Base-by-base conservation (phyloP, 495 filamentous ascomycete genomes). In the Aspergillus sclerotioniger region DNA sequence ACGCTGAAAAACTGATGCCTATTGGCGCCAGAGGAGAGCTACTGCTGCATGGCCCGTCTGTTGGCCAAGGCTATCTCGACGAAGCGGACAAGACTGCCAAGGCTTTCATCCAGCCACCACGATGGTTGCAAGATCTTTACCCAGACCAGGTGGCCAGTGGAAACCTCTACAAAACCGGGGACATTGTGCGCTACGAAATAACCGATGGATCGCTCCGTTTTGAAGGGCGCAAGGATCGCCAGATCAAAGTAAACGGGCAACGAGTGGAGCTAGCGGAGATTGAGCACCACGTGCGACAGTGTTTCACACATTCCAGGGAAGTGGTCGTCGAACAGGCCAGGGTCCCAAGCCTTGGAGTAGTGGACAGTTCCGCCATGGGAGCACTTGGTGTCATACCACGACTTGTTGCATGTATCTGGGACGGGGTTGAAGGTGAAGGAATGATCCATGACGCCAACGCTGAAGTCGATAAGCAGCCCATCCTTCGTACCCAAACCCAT, bases 91-190 rank as follows among this genome's bases (percentile, higher is more conserved):
- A 21, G 29, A 52, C 50, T 5, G 15, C 20, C 13, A 12, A 33
- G 29, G 50, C 5, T 8, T 52, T 52, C 15, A 35, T 52, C 50
- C 10, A 12, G 1, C 15, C 50, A 16, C 50, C 50, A 7, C 28
- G 12, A 6, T 52, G 50, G 50, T 19, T 52, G 6, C 29, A 20
- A 15, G 16, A 2, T 6, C 20, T 52, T 0, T 6, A 37, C 15
- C 25, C 50, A 9, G 50, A 9, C 13, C 16, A 10, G 3, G 15
- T 8, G 8, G 17, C 1, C 13, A 6, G 15, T 7, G 28, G 9
- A 10, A 33, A 43, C 6, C 7, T 85, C 6, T 87, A 87, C 57
- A 83, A 81, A 63, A 84, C 82, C 0, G 75, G 75, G 1, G 75
- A 78, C 51, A 56, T 77, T n/a, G 75, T 54, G 3, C 51, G 59